Evolutionary conservation across 2,329 filamentous ascomycete genomes (phyloP), one percentile per base, ranked within the genome.

Genomic region (Monosporascus sp.): DNA sequence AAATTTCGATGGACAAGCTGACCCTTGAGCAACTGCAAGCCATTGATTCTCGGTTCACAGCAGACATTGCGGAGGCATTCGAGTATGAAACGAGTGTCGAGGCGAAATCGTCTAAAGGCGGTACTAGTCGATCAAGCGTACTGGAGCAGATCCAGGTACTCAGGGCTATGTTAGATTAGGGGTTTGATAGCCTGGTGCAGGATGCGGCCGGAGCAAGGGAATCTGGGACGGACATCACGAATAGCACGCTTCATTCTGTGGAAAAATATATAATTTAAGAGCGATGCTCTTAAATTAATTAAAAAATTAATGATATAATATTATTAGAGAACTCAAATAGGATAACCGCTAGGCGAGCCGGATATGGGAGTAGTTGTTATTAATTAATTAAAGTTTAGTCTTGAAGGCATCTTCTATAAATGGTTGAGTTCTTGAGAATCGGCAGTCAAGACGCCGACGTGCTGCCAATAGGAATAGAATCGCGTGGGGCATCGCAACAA

Each of bases 31-130:
- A 91, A 65, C 74, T 91, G 49, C 77, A 89, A 72, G 77, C 72
- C 11, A 79, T 92, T 14, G 87, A 91, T 27, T 63, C 71, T 19
- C 78, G 87, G 50, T 87, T 91, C 59, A 84, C 80, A 38, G 78
- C 82, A 44, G 87, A 90, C 67, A 82, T 91, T 35, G 69, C 77
- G 49, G 70, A 78, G 53, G 81, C 81, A 40, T 84, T 91, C 65
- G 79, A 91, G 66, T 90, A 90, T 62, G 83, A 90, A 68, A 77
- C 81, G 51, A 85, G 82, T 55, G 87, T 91, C 8, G 88, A 91
- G 74, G 74, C 85, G 70, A 84, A 85, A 68, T 78, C 80, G 88
- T 20, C 26, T 27, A 27, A 27, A 27, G 26, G 26, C 26, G 26
- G 26, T 27, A 90, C 87, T n/a, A 88, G 86, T 70, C 82, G 79